Conservation (phyloP, 1,284 basidiomycete genomes). For the Lignosus rhinocerotis region DNA sequence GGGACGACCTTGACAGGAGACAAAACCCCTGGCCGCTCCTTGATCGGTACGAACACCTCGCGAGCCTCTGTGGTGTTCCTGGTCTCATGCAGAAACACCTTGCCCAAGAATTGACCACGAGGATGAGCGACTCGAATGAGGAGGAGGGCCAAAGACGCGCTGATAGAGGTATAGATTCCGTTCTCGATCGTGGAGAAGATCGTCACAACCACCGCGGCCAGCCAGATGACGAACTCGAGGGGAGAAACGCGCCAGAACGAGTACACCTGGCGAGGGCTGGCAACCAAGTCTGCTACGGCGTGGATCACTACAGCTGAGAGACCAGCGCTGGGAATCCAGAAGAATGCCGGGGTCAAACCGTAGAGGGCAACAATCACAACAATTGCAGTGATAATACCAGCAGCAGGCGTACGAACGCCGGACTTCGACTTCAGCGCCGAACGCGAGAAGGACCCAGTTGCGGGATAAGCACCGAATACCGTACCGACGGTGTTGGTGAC, state of each 20-base stretch:
- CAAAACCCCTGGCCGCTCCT: conserved; percentile 53
- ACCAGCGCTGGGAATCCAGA: conserved; percentile 78
- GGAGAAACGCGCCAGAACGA: conserved; percentile 94
- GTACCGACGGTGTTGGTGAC: conserved; percentile 91
- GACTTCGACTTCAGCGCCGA: conserved; percentile 96
- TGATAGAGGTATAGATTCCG: conserved; percentile 92
- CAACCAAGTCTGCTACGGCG: conserved; percentile 90
- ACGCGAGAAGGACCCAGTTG: conserved; percentile 97
- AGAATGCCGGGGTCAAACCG: conserved; percentile 90
- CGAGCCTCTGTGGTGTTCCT: conserved; percentile 44
- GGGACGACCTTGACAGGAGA: conserved; percentile 75
- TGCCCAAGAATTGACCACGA: conserved; percentile 89
- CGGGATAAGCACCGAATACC: conserved; percentile 90
- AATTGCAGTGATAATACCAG: conserved; percentile 85
- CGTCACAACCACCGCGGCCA: conserved; percentile 86
- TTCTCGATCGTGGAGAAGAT: conserved; percentile 90
- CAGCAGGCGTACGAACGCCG: conserved; percentile 92
- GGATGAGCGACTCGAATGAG: conserved; percentile 91
- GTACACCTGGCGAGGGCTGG: conserved; percentile 86
- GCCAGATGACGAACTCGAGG: conserved; percentile 91
- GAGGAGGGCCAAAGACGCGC: conserved; percentile 80
- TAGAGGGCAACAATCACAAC: conserved; percentile 94
- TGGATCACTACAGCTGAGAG: conserved; percentile 96
- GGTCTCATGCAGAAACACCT: conserved; percentile 46
- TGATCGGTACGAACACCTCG: conserved; percentile 87